Conservation (phyloP, 2,329 filamentous ascomycete species). For the Alternaria burnsii region DNA sequence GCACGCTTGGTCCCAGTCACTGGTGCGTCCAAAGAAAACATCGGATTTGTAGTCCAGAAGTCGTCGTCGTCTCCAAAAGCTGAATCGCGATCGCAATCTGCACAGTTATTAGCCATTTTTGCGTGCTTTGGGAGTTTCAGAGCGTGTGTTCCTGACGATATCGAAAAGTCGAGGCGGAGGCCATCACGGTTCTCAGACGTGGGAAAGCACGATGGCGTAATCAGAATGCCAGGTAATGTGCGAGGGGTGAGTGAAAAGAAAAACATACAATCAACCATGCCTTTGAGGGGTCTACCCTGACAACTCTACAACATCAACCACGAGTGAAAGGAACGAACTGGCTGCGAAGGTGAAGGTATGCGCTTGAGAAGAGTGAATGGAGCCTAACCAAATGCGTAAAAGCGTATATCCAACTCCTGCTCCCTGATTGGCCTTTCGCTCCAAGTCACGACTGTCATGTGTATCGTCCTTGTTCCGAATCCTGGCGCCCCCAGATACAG, state of each 20-base stretch:
- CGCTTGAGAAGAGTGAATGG: conserved; percentile 10
- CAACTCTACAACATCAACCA: background rate
- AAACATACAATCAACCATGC: conserved; percentile 9
- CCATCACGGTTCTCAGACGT: conserved; percentile 17
- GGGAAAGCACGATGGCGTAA: conserved; percentile 8
- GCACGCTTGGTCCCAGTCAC: conserved; percentile 46
- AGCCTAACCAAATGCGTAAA: conserved; percentile 6
- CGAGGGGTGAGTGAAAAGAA: background rate
- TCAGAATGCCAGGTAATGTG: conserved; percentile 1
- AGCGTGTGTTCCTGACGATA: conserved; percentile 7
- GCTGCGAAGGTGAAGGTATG: background rate
- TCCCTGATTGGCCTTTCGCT: conserved; percentile 10
- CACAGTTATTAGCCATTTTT: conserved; percentile 41
- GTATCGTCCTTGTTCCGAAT: conserved; percentile 1
- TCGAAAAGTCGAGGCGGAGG: conserved; percentile 13
- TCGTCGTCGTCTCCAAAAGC: conserved; percentile 44
- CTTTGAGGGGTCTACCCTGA: background rate
- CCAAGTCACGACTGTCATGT: conserved; percentile 3
- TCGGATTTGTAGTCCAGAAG: conserved; percentile 34
- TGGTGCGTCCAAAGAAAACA: conserved; percentile 37
- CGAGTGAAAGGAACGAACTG: background rate
- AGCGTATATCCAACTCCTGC: conserved; percentile 10
- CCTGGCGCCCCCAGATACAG: background rate
- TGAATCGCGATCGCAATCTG: conserved; percentile 44
- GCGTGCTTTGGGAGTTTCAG: conserved; percentile 8